Evolutionary conservation across 164 flowering plant species (phyloP), one percentile per base, ranked within the genome.

Genomic region (Vitis labrusca): DNA sequence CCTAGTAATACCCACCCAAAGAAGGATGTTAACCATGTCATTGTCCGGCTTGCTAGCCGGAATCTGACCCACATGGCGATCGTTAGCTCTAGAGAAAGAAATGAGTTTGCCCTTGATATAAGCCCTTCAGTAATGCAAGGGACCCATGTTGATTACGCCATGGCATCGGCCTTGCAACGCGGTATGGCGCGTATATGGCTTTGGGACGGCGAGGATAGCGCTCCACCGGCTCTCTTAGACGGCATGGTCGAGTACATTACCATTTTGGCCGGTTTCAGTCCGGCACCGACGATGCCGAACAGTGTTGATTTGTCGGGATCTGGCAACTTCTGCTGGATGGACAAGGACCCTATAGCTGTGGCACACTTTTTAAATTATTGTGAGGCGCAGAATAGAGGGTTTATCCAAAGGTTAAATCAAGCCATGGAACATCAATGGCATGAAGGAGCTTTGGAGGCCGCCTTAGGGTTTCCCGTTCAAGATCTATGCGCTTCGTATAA

Each of bases 161-260:
- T 88, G 65, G 64, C 9, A 5, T 27, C 63, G 48, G 82, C 79
- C 6, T 61, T 86, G 14, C 79, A 59, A 32, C 75, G 78, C 5
- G 88, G 80, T 13, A 75, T 86, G 85, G 84, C 83, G 13, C 75
- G 84, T 6, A 69, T 84, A 57, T 86, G 89, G 89, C 65, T 86
- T 1, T 81, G 78, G 79, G 77, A 77, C 62, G 79, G 76, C 12
- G 56, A 57, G 37, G 54, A 70, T 0, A 63, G 64, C 5, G 88
- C 82, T 19, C 85, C 89, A 0, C 27, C 52, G 49, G 12, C 54
- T 48, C 68, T 88, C 1, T 7, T 81, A 8, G 77, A 78, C n/a
- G 90, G 92, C 12, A 64, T 86, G 71, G 89, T 79, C 0, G 89
- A 84, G 69, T 83, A 80, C 53, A 63, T 85, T 3, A 32, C n/a